phyloP scores from a whole-genome alignment of 495 filamentous ascomycete species.

The Cenococcum geophilum region DNA sequence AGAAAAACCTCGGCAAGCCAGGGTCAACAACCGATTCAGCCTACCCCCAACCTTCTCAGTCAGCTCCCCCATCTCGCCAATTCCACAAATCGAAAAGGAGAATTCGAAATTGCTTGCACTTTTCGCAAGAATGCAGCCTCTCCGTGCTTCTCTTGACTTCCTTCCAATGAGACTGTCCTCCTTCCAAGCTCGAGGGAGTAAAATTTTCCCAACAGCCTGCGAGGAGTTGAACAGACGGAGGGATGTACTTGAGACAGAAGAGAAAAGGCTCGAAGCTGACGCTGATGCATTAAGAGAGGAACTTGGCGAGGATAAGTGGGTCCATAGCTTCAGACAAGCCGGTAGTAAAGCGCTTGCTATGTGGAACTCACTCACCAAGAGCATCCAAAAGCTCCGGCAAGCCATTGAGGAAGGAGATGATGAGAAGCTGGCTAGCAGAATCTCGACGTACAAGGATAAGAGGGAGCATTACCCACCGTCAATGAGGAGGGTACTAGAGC shows the following conservation, averaged over 20 bases:
- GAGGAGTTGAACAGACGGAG: constrained; percentile 74
- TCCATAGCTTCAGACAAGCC: constrained; percentile 89
- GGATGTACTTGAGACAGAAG: constrained; percentile 64
- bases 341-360: constrained; percentile 87
- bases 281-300: constrained; percentile 81
- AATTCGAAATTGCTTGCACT: constrained; percentile 75
- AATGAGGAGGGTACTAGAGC: constrained; percentile 79
- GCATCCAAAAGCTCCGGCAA: constrained; percentile 74
- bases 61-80: constrained; percentile 48
- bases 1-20: constrained; percentile 58
- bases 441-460: constrained; percentile 92
- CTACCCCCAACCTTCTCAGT: constrained; percentile 53
- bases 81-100: constrained; percentile 59
- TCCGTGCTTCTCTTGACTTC: constrained; percentile 89
- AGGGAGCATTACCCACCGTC: constrained; percentile 92
- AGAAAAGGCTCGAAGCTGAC: constrained; percentile 76
- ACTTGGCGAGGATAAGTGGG: constrained; percentile 90
- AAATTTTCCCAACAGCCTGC: constrained; percentile 79
- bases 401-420: constrained; percentile 67
- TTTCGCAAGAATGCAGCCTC: constrained; percentile 90
- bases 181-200: constrained; percentile 70
- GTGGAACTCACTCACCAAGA: constrained; percentile 85
- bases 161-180: constrained; percentile 89
- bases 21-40: constrained; percentile 59
- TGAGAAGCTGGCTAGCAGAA: constrained; percentile 66